A percentile compares a stretch with the other conserved stretches of the same genome.
Conservation (phyloP, 176 grass and related monocot species). For the Phoenix roebelenii region DNA sequence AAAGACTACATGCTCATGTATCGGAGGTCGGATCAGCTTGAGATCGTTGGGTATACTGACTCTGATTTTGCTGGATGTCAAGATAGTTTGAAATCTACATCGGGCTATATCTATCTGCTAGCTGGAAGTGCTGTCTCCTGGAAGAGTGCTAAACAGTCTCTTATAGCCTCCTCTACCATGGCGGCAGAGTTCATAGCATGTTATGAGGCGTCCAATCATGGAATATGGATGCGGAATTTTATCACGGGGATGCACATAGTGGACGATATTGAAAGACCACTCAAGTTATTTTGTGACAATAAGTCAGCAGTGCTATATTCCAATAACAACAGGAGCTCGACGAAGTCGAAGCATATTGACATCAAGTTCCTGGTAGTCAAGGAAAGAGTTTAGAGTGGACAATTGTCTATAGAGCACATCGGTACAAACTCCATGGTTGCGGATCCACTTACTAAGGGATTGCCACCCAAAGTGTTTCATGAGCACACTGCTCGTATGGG, state of each 20-base stretch:
- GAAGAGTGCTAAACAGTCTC: too few species aligned
- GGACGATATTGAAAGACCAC: too few species aligned
- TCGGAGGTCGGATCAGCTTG: neutral
- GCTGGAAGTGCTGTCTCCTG: neutral
- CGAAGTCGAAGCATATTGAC: too few species aligned
- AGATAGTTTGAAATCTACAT: neutral
- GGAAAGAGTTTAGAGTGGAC: neutral
- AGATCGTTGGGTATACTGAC: neutral
- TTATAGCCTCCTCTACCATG: too few species aligned
- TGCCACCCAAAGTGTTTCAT: constrained; percentile 1
- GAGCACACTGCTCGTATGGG: too few species aligned
- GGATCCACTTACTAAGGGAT: neutral
- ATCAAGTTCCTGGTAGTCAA: too few species aligned
- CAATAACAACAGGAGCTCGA: too few species aligned
- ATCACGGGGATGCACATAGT: too few species aligned
- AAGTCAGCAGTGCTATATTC: too few species aligned
- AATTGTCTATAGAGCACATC: neutral
- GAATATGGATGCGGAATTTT: neutral
- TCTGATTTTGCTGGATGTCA: neutral
- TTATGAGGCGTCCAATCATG: too few species aligned
- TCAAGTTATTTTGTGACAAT: too few species aligned
- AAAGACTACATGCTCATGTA: neutral
- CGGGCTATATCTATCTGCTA: neutral
- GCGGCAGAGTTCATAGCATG: too few species aligned
- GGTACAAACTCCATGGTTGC: neutral